Percentiles rank a stretch among this genome's conserved stretches.
phyloP scores from a whole-genome alignment of 768 basidiomycete species.

The Termitomyces sp. region DNA sequence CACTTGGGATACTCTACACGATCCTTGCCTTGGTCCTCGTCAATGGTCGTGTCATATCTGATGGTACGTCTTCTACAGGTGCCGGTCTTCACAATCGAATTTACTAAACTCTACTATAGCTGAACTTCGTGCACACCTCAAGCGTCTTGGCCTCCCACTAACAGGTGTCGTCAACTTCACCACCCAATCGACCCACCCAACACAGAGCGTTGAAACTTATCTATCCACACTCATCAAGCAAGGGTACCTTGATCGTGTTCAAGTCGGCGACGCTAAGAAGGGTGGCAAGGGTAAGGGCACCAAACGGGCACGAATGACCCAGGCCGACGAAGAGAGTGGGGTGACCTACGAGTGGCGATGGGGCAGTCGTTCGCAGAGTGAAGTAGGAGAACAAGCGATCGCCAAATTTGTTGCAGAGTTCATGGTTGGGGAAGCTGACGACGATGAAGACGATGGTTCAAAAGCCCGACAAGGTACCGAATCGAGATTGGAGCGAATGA shows the following conservation, averaged over 20 bases:
- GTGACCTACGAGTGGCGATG: constrained; percentile 76
- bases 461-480: constrained; percentile 16
- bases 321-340: constrained; percentile 38
- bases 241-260: constrained; percentile 73
- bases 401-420: constrained; percentile 79
- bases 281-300: constrained; percentile 36
- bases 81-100: not conserved
- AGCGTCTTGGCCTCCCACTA: constrained; percentile 61
- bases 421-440: constrained; percentile 52
- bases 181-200: constrained; percentile 46
- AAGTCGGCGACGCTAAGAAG: constrained; percentile 44
- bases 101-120: constrained; percentile 37
- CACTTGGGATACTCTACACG: constrained; percentile 75
- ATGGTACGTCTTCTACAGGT: constrained; percentile 51
- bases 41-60: constrained; percentile 68
- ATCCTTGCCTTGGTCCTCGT: constrained; percentile 85
- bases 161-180: constrained; percentile 49
- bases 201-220: constrained; percentile 61
- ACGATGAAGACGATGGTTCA: constrained; percentile 36
- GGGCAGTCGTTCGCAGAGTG: constrained; percentile 78
- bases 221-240: constrained; percentile 65
- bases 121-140: constrained; percentile 70
- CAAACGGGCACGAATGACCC: constrained; percentile 56
- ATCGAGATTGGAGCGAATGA: constrained; percentile 35
- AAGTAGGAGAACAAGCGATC: constrained; percentile 78